Conservation (phyloP, 148 eudicot genomes). For the Diospyros kaki region DNA sequence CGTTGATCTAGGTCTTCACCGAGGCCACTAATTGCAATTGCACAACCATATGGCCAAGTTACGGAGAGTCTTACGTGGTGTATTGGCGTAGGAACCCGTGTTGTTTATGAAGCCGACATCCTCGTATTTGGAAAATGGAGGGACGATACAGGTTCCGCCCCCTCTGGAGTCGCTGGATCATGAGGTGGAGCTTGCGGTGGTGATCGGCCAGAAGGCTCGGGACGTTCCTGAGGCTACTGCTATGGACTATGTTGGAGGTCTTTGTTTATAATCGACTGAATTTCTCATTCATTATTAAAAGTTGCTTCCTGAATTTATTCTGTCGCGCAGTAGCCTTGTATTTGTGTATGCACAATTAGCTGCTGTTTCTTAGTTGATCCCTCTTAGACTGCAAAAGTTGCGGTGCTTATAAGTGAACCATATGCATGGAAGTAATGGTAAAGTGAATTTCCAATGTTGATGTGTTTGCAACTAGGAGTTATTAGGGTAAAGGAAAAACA, state of each 20-base stretch:
- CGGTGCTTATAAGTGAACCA: background rate
- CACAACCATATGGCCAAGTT: too few species aligned
- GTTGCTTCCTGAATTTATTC: too few species aligned
- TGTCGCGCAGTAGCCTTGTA: background rate
- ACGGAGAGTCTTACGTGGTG: background rate
- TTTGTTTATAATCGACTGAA: background rate
- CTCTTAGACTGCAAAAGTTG: background rate
- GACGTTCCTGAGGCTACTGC: conserved; percentile 82
- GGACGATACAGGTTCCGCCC: conserved; percentile 85
- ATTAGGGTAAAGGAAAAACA: too few species aligned
- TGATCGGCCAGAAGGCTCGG: conserved; percentile 77
- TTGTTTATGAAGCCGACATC: conserved; percentile 93
- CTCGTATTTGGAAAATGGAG: conserved; percentile 86
- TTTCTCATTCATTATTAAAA: background rate
- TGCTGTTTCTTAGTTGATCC: background rate
- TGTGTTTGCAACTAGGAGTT: too few species aligned
- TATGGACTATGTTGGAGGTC: conserved; percentile 89
- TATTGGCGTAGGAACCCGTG: conserved; percentile 64
- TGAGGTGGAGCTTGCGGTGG: conserved; percentile 95
- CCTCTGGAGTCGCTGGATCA: conserved; percentile 69
- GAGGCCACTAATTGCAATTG: too few species aligned
- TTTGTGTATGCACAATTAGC: background rate
- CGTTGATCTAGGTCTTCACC: too few species aligned
- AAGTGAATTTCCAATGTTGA: background rate
- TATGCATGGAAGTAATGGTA: background rate